Percentiles rank a stretch among this genome's conserved stretches.
Evolutionary conservation across 1,284 basidiomycete species (phyloP).

Genomic region (Cryptococcus sp.): DNA sequence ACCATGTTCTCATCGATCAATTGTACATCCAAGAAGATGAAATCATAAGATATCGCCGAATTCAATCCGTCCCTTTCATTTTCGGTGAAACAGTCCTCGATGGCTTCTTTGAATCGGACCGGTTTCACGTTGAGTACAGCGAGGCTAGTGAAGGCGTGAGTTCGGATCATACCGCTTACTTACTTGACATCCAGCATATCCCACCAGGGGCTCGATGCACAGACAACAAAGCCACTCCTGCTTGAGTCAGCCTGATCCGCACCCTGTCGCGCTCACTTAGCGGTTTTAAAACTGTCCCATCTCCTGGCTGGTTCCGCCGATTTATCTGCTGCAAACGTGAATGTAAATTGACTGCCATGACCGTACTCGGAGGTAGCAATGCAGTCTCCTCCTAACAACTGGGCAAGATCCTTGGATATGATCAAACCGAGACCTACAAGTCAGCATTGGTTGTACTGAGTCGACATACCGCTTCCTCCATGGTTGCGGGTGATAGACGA

Average conservation of each 20-base stretch:
- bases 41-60: slow-evolving; percentile 19
- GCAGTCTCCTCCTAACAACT: slow-evolving; percentile 48
- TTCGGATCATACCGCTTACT: neutral
- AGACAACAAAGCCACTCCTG: slow-evolving; percentile 32
- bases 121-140: slow-evolving; percentile 31
- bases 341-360: slow-evolving; percentile 47
- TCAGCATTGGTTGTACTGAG: neutral
- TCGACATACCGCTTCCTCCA: slow-evolving; percentile 36
- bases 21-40: slow-evolving; percentile 32
- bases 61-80: slow-evolving; percentile 29
- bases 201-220: slow-evolving; percentile 30
- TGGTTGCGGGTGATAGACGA: slow-evolving; percentile 46
- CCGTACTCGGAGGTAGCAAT: slow-evolving; percentile 43
- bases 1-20: slow-evolving; percentile 18
- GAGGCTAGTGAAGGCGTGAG: slow-evolving; percentile 18
- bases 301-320: neutral
- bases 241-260: neutral
- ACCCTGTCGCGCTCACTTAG: neutral
- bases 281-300: neutral
- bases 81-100: slow-evolving; percentile 17
- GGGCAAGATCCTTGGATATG: slow-evolving; percentile 46
- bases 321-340: slow-evolving; percentile 38
- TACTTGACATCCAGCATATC: slow-evolving; percentile 35
- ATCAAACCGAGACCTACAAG: slow-evolving; percentile 42
- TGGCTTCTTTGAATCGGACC: slow-evolving; percentile 29